phyloP scores from a whole-genome alignment of 2,329 filamentous ascomycete species.

The Cordyceps cateniannulata region DNA sequence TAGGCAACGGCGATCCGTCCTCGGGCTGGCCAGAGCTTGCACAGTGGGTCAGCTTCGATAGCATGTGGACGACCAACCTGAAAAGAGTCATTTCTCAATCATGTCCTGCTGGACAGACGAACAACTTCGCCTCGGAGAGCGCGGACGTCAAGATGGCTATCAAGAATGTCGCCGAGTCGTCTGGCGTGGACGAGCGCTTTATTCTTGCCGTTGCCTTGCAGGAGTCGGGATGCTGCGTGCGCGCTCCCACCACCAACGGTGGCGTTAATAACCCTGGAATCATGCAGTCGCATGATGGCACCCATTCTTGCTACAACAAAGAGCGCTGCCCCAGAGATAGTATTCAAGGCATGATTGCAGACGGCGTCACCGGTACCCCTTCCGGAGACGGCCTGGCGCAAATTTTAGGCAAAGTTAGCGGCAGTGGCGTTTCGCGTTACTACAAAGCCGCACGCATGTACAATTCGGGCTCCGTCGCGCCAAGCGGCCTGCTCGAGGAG shows the following conservation, averaged over 20 bases:
- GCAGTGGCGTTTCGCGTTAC: neutral
- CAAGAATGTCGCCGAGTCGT: neutral
- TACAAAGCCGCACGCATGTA: constrained; percentile 9
- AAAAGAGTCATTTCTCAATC: too few species aligned
- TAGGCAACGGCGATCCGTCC: neutral
- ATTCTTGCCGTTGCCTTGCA: constrained; percentile 25
- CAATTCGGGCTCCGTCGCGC: constrained; percentile 3
- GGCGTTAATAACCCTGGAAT: constrained; percentile 1
- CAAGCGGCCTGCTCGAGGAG: neutral
- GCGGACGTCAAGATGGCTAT: neutral
- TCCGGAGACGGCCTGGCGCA: constrained; percentile 8
- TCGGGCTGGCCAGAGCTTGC: too few species aligned
- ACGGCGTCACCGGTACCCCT: constrained; percentile 4
- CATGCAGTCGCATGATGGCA: constrained; percentile 6
- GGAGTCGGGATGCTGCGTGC: constrained; percentile 19
- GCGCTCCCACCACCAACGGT: neutral
- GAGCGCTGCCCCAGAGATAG: neutral
- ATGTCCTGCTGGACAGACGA: too few species aligned
- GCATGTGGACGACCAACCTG: too few species aligned
- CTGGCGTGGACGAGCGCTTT: constrained; percentile 9
- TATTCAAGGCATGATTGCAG: constrained; percentile 2
- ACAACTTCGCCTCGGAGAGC: neutral
- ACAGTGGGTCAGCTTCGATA: too few species aligned
- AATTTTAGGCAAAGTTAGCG: neutral
- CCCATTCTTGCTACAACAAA: neutral